These are phyloP conservation scores for Halophytophthora polymorphica DNA, from an alignment of 352 stramenopile species.

Conservation along the genomic window DNA sequence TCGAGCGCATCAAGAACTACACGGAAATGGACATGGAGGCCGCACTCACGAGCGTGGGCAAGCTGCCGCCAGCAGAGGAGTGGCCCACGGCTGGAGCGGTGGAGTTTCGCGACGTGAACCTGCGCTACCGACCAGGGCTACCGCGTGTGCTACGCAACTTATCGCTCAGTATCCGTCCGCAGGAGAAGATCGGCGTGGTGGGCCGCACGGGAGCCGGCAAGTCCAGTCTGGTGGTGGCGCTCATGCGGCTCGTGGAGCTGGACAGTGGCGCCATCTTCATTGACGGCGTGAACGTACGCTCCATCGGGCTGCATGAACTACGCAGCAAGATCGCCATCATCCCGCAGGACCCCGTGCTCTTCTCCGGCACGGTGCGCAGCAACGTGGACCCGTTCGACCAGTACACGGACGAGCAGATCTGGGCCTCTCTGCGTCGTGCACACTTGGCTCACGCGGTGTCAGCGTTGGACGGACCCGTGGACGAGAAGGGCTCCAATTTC, in stretches of 20 bases:
- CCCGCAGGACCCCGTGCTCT: constrained; percentile 94
- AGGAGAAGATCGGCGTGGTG: constrained; percentile 87
- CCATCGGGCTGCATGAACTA: constrained; percentile 49
- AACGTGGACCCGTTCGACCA: constrained; percentile 93
- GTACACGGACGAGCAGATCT: constrained; percentile 86
- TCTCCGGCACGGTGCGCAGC: constrained; percentile 89
- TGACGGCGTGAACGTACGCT: constrained; percentile 59
- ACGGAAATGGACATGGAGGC: constrained; percentile 55
- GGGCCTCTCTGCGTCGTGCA: constrained; percentile 75
- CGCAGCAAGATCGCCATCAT: constrained; percentile 84
- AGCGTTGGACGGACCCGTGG: constrained; percentile 41
- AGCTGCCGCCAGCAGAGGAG: constrained; percentile 40
- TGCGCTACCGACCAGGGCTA: constrained; percentile 85
- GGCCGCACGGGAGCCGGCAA: constrained; percentile 89
- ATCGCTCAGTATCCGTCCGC: constrained; percentile 69
- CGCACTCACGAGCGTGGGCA: constrained; percentile 89
- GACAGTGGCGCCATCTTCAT: constrained; percentile 59
- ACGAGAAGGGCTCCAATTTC: constrained; percentile 94
- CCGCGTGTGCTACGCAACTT: constrained; percentile 68
- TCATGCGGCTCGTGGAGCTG: constrained; percentile 91
- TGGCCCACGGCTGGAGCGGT: constrained; percentile 87
- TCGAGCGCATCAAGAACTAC: constrained; percentile 77
- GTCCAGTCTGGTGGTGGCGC: constrained; percentile 84
- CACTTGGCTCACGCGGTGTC: constrained; percentile 71
- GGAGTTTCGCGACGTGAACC: constrained; percentile 81